Evolutionary conservation across 768 basidiomycete genomes (phyloP).

Genomic region (Pleurotus sapidus): DNA sequence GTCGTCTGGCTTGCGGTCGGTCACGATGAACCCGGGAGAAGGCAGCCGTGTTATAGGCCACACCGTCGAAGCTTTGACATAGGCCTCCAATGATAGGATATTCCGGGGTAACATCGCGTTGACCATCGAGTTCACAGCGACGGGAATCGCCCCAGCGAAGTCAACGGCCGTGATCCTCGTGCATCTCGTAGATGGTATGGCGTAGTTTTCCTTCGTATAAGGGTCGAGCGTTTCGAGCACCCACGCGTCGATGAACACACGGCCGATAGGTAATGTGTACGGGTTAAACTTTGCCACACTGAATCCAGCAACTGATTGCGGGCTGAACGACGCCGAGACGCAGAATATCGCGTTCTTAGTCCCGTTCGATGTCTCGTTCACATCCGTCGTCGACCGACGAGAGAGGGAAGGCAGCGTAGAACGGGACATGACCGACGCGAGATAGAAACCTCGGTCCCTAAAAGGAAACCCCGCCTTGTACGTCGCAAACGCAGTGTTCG

Average conservation of each 20-base stretch:
- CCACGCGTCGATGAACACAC: constrained; percentile 91
- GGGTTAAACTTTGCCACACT: constrained; percentile 73
- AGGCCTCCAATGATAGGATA: constrained; percentile 71
- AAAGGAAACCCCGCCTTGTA: constrained; percentile 87
- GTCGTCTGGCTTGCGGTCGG: constrained; percentile 49
- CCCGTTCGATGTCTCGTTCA: constrained; percentile 33
- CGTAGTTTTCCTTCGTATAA: constrained; percentile 89
- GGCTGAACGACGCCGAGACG: constrained; percentile 80
- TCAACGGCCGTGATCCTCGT: constrained; percentile 84
- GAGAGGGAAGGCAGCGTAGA: constrained; percentile 34
- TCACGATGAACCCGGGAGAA: constrained; percentile 54
- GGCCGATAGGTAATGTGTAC: constrained; percentile 68
- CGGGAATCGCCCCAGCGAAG: constrained; percentile 81
- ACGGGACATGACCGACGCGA: constrained; percentile 76
- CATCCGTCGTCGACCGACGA: constrained; percentile 40
- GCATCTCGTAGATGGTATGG: constrained; percentile 90
- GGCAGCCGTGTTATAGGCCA: constrained; percentile 72
- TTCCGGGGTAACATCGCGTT: constrained; percentile 74
- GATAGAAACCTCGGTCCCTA: constrained; percentile 82
- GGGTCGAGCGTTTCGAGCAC: constrained; percentile 95
- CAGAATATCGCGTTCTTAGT: constrained; percentile 70
- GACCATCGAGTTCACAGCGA: constrained; percentile 81
- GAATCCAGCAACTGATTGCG: constrained; percentile 57
- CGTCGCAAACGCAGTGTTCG: constrained; percentile 68
- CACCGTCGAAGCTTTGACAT: constrained; percentile 62